Base-by-base conservation (phyloP, 352 stramenopile species). In the Phytophthora syringae region DNA sequence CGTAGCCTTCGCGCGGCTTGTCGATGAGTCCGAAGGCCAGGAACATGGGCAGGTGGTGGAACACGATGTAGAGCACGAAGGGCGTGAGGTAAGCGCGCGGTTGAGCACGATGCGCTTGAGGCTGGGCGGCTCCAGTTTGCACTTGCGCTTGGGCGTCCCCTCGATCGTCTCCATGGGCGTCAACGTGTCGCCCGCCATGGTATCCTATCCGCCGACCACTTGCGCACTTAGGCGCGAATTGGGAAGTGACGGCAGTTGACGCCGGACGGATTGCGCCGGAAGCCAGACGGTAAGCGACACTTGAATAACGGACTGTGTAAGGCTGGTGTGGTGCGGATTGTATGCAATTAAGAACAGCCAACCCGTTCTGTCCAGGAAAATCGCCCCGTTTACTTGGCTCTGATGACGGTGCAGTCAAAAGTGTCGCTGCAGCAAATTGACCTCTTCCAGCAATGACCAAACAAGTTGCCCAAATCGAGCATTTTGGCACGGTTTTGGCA, bases 81-180 rank as follows among this genome's bases (percentile, higher is more conserved):
- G 82, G 72, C 52, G 67, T 88, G 3, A 93, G 39, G 64, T 93
- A 93, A 47, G 84, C 82, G 62, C 82, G 82, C 54, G 84, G 59
- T 90, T 93, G n/a, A 93, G 79, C 61, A 92, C 83, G 10, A 92
- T 59, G 44, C 83, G 83, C 69, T 89, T 89, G 24, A 92, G 49
- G 52, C 63, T 83, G 18, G 70, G 70, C 42, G 65, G 60, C 18
- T 66, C 25, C 20, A 73, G n/a, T 12, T 51, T 32, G 30, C 59
- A 65, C 22, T 18, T 27, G n/a, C 30, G 48, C 21, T 63, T 72
- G 13, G 55, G 25, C 13, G 40, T 32, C 34, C 68, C 63, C 49
- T 78, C 66, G 40, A 70, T 67, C 9, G 65, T 74, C 22, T 57
- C 56, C 65, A 78, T 78, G 0, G 50, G 12, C 24, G 40, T 67